Conservation (phyloP, 2,329 filamentous ascomycete species). For the Lecanosticta acicola region DNA sequence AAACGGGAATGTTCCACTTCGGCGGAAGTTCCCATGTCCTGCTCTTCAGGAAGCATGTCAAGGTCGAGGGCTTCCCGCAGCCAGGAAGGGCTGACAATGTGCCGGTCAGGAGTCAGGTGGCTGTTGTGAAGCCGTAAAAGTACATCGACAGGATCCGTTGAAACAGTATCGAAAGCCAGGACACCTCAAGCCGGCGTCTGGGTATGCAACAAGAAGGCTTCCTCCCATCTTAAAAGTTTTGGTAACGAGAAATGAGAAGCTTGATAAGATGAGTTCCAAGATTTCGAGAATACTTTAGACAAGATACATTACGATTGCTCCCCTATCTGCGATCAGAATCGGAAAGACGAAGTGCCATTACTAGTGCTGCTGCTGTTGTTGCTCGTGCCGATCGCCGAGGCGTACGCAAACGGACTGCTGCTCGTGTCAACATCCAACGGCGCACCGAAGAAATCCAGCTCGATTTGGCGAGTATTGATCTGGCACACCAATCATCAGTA, state of each 20-base stretch:
- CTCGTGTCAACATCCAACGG: conserved; percentile 4
- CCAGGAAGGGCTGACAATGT: conserved; percentile 33
- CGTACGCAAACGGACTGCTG: not conserved
- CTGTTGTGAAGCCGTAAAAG: conserved; percentile 27
- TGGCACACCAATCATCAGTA: not conserved
- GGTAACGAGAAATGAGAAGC: not conserved
- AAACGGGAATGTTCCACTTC: conserved; percentile 75
- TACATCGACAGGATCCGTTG: not conserved
- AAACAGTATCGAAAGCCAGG: too few species aligned
- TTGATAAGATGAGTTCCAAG: too few species aligned
- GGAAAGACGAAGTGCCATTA: too few species aligned
- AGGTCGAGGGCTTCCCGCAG: conserved; percentile 34
- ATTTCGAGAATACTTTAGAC: too few species aligned
- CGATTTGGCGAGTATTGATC: conserved; percentile 14
- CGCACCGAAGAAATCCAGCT: conserved; percentile 14
- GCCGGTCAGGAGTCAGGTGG: conserved; percentile 35
- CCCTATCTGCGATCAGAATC: not conserved
- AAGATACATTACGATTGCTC: not conserved
- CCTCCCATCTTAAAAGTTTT: too few species aligned
- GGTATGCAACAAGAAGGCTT: too few species aligned
- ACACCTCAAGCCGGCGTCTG: too few species aligned
- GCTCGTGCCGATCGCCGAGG: not conserved
- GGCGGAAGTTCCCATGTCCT: conserved; percentile 68
- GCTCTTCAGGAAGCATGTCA: conserved; percentile 56
- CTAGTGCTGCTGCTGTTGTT: too few species aligned